Conservation (phyloP, 169 alveolate species). For the Plasmodium sp. region DNA sequence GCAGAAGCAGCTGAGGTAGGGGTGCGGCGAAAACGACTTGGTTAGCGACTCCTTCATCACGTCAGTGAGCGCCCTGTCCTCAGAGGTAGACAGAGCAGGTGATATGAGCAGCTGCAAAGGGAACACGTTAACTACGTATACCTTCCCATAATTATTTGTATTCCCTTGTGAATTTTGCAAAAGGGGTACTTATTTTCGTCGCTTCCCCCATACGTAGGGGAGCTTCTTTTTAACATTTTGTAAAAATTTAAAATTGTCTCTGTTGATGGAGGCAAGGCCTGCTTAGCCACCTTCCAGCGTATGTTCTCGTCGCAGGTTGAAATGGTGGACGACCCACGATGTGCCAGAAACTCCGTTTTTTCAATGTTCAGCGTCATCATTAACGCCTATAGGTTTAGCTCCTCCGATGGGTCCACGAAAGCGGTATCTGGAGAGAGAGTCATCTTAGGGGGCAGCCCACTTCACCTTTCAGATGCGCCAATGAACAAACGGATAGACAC, state of each 20-base stretch:
- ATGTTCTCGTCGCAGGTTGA: constrained; percentile 88
- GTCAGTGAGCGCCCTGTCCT: not conserved
- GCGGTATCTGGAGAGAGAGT: constrained; percentile 46
- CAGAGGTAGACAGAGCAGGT: constrained; percentile 52
- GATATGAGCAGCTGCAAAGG: constrained; percentile 87
- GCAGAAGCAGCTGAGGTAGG: no score
- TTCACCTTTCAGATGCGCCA: no score
- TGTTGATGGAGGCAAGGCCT: constrained; percentile 88
- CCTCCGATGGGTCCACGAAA: constrained; percentile 78
- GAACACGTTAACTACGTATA: constrained; percentile 85
- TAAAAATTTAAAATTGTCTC: constrained; percentile 86
- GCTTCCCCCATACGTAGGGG: constrained; percentile 58
- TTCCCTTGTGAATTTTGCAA: constrained; percentile 84
- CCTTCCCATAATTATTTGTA: constrained; percentile 82
- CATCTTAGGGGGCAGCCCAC: no score
- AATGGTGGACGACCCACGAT: constrained; percentile 87
- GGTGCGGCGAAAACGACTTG: not conserved
- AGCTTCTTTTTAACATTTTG: constrained; percentile 85
- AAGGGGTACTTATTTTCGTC: constrained; percentile 80
- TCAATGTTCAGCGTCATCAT: constrained; percentile 89
- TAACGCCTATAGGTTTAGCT: constrained; percentile 84
- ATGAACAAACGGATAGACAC: not conserved
- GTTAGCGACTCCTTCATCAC: not conserved
- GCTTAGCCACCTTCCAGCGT: constrained; percentile 89
- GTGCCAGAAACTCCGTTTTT: constrained; percentile 84